Evolutionary conservation across 805 yeast genomes (phyloP).

Genomic region (Pichia membranifaciens): DNA sequence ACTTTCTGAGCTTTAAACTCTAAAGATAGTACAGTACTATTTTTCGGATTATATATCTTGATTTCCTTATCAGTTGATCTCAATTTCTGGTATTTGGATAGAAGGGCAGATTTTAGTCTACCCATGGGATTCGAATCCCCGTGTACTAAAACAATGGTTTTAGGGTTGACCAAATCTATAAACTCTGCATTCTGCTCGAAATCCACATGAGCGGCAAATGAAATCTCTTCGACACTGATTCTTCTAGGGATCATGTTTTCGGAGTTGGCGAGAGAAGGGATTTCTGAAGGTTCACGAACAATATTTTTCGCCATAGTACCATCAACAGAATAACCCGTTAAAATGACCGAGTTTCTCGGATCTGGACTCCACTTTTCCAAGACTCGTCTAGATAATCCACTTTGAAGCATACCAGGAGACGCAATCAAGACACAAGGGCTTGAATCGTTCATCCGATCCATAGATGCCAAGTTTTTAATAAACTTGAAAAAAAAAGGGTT

Average conservation of each 20-base stretch:
- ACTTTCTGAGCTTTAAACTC: conserved; percentile 78
- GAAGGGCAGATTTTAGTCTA: conserved; percentile 82
- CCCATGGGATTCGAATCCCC: conserved; percentile 99
- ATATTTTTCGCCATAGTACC: conserved; percentile 95
- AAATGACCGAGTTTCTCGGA: conserved; percentile 74
- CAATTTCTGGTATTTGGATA: conserved; percentile 75
- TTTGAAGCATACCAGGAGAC: conserved; percentile 97
- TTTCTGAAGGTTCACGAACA: conserved; percentile 83
- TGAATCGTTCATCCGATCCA: conserved; percentile 84
- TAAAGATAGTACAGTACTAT: conserved; percentile 72
- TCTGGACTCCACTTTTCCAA: conserved; percentile 98
- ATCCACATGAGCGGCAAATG: conserved; percentile 99
- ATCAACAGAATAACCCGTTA: conserved; percentile 97
- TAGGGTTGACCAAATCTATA: conserved; percentile 82
- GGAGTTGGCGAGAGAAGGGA: conserved; percentile 76
- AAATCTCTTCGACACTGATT: conserved; percentile 81
- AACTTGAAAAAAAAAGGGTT: conserved; percentile 90
- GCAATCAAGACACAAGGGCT: conserved; percentile 97
- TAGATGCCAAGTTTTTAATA: conserved; percentile 68
- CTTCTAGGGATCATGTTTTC: conserved; percentile 84
- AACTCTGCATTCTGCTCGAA: conserved; percentile 89
- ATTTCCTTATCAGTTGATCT: conserved; percentile 88
- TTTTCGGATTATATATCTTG: conserved; percentile 85
- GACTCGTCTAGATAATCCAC: conserved; percentile 86
- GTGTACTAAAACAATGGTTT: conserved; percentile 84